Evolutionary conservation across 192 early-diverging fungal genomes (phyloP).

Genomic region (Funneliformis geosporum): DNA sequence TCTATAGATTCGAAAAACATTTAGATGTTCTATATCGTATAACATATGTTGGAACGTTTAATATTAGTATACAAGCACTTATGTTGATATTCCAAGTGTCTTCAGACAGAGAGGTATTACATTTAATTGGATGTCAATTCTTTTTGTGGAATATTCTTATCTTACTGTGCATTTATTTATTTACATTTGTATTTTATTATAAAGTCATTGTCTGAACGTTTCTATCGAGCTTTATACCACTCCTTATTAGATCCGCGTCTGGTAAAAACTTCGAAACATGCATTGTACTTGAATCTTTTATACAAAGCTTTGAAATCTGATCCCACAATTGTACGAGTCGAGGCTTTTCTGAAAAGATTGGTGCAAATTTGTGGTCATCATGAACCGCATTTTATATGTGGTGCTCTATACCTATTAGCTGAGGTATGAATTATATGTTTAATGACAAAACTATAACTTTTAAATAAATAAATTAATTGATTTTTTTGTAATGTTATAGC

Average conservation of each 20-base stretch:
- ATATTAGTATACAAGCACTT: slow-evolving; percentile 91
- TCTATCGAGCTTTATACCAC: slow-evolving; percentile 90
- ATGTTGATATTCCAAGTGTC: slow-evolving; percentile 83
- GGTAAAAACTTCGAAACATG: slow-evolving; percentile 77
- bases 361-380: slow-evolving; percentile 75
- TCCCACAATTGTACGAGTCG: slow-evolving; percentile 59
- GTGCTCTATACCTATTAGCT: slow-evolving; percentile 78
- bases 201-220: slow-evolving; percentile 72
- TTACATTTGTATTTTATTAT: slow-evolving; percentile 35
- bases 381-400: slow-evolving; percentile 84
- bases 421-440: slow-evolving; percentile 48
- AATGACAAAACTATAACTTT: no score
- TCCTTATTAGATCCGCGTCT: slow-evolving; percentile 85
- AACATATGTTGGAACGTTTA: slow-evolving; percentile 86
- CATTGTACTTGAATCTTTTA: slow-evolving; percentile 91
- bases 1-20: slow-evolving; percentile 69
- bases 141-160: slow-evolving; percentile 19
- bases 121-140: not conserved
- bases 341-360: slow-evolving; percentile 89
- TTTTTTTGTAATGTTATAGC: slow-evolving; percentile 23
- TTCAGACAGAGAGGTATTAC: slow-evolving; percentile 33
- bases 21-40: slow-evolving; percentile 91
- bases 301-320: slow-evolving; percentile 84
- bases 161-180: slow-evolving; percentile 36
- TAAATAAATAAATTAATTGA: no score